Percentiles rank a stretch among this genome's conserved stretches.
Conservation (phyloP, 192 early-diverging fungal genomes). For the Mortierella alpina region DNA sequence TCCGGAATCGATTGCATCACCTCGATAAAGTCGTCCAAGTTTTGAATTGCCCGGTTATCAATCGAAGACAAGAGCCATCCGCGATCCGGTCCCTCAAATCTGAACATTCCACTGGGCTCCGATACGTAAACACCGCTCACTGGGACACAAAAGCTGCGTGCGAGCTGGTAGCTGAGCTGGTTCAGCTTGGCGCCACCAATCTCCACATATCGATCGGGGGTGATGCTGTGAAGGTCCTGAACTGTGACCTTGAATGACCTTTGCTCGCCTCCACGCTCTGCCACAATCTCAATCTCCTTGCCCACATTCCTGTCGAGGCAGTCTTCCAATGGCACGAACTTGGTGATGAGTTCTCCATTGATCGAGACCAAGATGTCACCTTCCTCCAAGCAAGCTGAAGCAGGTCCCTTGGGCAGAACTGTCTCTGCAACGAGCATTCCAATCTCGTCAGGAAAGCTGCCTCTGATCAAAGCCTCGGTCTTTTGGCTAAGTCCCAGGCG, state of each 20-base stretch:
- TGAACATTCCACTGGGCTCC: constrained; percentile 71
- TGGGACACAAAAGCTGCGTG: constrained; percentile 72
- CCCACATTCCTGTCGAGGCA: constrained; percentile 77
- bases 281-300: constrained; percentile 61
- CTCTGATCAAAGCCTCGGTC: constrained; percentile 73
- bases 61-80: constrained; percentile 84
- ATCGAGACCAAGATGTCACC: constrained; percentile 80
- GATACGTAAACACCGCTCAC: constrained; percentile 86
- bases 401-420: constrained; percentile 80
- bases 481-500: constrained; percentile 71
- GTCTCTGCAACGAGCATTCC: constrained; percentile 84
- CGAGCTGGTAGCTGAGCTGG: constrained; percentile 79
- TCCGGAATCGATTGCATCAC: constrained; percentile 82
- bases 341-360: constrained; percentile 79
- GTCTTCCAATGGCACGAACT: constrained; percentile 83
- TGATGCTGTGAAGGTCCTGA: constrained; percentile 82
- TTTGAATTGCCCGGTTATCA: constrained; percentile 77
- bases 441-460: constrained; percentile 72
- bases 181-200: constrained; percentile 85
- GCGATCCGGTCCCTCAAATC: constrained; percentile 74
- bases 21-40: constrained; percentile 80
- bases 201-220: constrained; percentile 86
- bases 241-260: constrained; percentile 69
- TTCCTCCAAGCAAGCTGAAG: constrained; percentile 73
- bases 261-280: constrained; percentile 81